phyloP scores from a whole-genome alignment of 805 yeast species.

The Debaryomyces maramus region DNA sequence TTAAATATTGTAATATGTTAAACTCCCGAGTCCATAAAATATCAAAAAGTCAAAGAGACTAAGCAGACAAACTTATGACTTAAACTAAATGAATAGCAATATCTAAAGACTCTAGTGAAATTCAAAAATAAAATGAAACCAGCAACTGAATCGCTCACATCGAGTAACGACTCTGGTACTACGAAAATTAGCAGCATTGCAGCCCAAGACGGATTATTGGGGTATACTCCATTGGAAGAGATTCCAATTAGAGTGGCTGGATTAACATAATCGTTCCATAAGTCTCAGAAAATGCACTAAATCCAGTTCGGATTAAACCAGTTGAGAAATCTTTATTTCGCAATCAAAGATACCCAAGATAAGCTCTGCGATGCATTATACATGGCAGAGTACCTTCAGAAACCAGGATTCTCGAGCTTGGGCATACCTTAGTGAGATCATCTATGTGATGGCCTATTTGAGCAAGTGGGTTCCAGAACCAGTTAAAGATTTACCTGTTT shows the following conservation, averaged over 20 bases:
- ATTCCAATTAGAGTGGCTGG: slow-evolving; percentile 49
- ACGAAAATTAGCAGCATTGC: no score
- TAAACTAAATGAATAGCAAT: no score
- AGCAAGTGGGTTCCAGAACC: slow-evolving; percentile 58
- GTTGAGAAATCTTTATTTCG: slow-evolving; percentile 66
- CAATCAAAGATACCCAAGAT: slow-evolving; percentile 57
- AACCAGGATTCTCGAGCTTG: slow-evolving; percentile 58
- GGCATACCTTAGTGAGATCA: slow-evolving; percentile 53
- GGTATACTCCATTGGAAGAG: slow-evolving; percentile 47
- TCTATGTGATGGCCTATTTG: slow-evolving; percentile 58
- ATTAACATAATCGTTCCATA: slow-evolving; percentile 44
- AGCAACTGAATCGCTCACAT: no score
- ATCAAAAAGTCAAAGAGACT: no score
- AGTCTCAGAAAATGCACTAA: slow-evolving; percentile 48
- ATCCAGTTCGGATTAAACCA: slow-evolving; percentile 58
- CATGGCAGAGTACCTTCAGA: slow-evolving; percentile 69
- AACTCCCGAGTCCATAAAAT: no score
- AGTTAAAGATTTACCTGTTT: slow-evolving; percentile 37
- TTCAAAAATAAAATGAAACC: no score
- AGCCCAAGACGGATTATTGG: no score
- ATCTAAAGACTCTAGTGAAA: no score
- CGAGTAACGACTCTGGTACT: no score
- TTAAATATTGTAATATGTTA: no score
- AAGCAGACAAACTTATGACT: no score
- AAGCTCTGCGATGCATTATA: slow-evolving; percentile 56